phyloP scores from a whole-genome alignment of 106 monocot species.

The Dendrobium chrysotoxum region DNA sequence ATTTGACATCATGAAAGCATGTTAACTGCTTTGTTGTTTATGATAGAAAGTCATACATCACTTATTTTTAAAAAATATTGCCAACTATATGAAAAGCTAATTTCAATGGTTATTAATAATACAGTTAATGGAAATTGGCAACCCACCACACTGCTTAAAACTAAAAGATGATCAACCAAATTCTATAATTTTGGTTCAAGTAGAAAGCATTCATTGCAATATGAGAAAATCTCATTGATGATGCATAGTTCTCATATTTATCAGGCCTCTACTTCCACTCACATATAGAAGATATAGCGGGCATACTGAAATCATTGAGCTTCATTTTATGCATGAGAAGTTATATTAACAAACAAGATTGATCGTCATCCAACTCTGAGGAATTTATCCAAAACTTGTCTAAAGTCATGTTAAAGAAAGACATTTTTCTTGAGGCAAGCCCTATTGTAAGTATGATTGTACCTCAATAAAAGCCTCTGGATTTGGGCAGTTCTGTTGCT shows the following conservation, averaged over 20 bases:
- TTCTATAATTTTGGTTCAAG: neutral
- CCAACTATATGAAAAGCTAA: neutral
- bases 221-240: neutral
- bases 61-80: no score
- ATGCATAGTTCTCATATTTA: neutral
- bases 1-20: neutral
- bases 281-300: neutral
- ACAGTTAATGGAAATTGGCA: neutral
- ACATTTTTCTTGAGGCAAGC: neutral
- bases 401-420: neutral
- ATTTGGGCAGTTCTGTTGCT: constrained; percentile 21
- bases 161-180: neutral
- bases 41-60: no score
- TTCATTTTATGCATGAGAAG: neutral
- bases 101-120: neutral
- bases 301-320: neutral
- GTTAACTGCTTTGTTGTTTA: neutral
- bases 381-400: neutral
- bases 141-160: neutral
- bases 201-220: neutral
- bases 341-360: neutral
- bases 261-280: neutral
- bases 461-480: constrained; percentile 27
- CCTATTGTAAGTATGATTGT: constrained; percentile 2
- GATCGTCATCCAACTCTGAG: neutral